Conservation (phyloP, 1,284 basidiomycete species). For the Wolfiporia cocos region DNA sequence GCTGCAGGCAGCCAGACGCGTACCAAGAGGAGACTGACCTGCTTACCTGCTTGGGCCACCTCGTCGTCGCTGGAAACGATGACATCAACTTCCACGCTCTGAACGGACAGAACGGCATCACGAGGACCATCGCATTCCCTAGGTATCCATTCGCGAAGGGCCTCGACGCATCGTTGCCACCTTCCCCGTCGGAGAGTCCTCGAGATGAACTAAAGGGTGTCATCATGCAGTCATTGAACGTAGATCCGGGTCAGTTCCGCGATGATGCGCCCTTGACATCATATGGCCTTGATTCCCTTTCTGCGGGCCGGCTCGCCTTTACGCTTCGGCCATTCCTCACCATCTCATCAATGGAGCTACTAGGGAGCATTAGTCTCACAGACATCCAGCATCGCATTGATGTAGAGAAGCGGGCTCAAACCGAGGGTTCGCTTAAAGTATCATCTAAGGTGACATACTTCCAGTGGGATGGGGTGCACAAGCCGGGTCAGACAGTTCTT, state of each 20-base stretch:
- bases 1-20: neutral
- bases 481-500: no score
- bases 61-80: neutral
- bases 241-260: neutral
- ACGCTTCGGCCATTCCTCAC: neutral
- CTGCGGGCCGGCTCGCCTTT: neutral
- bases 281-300: constrained; percentile 1
- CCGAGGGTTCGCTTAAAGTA: no score
- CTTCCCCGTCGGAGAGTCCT: neutral
- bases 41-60: neutral
- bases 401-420: no score
- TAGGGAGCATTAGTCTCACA: no score
- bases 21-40: neutral
- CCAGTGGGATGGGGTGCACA: no score
- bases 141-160: neutral
- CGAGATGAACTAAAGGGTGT: neutral
- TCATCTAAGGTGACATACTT: no score
- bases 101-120: neutral
- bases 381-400: no score
- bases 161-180: neutral
- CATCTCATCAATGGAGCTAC: neutral
- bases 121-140: neutral
- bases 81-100: neutral
- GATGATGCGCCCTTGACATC: neutral
- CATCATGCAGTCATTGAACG: neutral